Base-by-base conservation (phyloP, 768 basidiomycete species). In the Trametes sanguinea region DNA sequence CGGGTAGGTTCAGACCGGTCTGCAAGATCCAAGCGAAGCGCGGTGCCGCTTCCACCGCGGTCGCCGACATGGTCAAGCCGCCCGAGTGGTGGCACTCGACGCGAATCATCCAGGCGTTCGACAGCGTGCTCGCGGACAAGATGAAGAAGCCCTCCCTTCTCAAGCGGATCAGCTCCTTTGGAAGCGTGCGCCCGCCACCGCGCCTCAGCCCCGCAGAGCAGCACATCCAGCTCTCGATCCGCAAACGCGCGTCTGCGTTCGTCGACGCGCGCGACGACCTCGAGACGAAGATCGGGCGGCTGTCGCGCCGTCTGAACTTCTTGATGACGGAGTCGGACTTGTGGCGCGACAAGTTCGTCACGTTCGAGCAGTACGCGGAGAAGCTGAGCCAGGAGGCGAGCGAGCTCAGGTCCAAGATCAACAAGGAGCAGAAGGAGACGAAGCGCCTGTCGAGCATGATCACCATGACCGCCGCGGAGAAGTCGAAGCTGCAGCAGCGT, bases 71-170 rank as follows among this genome's bases (percentile, higher is more conserved):
- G 66, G 90, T 96, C 70, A 90, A 92, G 69, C 81, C 92, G 42
- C 95, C 95, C 0, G 87, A 88, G 65, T 97, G 95, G 95, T 97
- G 94, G 94, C 88, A 94, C 68, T 92, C 90, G 35, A 92, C 91
- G 2, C 86, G 89, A 51, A 91, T 96, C 68, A 90, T 97, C 55
- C 88, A 90, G 67, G 94, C 93, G 11, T 94, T 97, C 64, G 94
- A 96, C 72, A 80, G 79, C 50, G 92, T 96, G 40, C 80, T 97
- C 57, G 86, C 89, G 65, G 91, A 95, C 69, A 92, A 86, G 82
- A 87, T 87, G 74, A 95, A 93, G 78, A 95, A 90, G 69, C 95
- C 94, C 4, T 91, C 91, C 0, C 76, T 97, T 53, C 77, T 96
- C 65, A 92, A 92, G 73, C 86, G 95, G 55, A 84, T 97, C 71